A percentile compares a stretch with the other conserved stretches of the same genome.
Evolutionary conservation across 345 rosid genomes (phyloP).

Genomic region (Eucalyptus tenuipes): DNA sequence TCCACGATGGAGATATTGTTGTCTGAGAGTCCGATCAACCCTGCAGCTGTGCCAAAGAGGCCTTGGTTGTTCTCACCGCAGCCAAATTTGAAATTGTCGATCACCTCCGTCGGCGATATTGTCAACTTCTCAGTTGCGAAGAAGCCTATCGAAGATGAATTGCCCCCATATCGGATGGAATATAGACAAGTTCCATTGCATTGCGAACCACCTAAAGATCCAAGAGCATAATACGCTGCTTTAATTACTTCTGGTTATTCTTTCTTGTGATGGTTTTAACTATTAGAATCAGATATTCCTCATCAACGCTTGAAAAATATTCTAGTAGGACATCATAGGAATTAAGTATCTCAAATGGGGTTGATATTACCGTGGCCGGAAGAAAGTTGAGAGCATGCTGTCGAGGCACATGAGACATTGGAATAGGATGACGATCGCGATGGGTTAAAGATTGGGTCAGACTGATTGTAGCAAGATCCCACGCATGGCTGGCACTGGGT

Average conservation of each 20-base stretch:
- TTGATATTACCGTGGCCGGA: neutral
- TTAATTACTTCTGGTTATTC: neutral
- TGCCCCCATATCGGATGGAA: constrained; percentile 2
- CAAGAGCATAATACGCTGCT: no score
- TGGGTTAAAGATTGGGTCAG: constrained; percentile 4
- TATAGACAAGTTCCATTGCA: constrained; percentile 2
- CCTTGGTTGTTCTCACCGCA: constrained; percentile 11
- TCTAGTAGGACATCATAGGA: neutral
- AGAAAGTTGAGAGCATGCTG: neutral
- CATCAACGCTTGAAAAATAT: neutral
- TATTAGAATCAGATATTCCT: neutral
- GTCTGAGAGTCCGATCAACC: neutral
- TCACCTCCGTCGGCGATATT: neutral
- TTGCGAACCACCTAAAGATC: neutral
- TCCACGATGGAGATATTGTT: neutral
- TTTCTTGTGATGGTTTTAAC: neutral
- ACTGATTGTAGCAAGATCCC: constrained; percentile 1
- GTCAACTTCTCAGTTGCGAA: neutral
- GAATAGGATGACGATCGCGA: neutral
- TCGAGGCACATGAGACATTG: neutral
- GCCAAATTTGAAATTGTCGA: constrained; percentile 7
- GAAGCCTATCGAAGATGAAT: neutral
- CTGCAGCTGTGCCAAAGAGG: neutral
- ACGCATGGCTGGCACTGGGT: constrained; percentile 13
- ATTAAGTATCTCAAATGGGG: neutral